phyloP scores from a whole-genome alignment of 345 rosid genomes.

The Ricinus communis region DNA sequence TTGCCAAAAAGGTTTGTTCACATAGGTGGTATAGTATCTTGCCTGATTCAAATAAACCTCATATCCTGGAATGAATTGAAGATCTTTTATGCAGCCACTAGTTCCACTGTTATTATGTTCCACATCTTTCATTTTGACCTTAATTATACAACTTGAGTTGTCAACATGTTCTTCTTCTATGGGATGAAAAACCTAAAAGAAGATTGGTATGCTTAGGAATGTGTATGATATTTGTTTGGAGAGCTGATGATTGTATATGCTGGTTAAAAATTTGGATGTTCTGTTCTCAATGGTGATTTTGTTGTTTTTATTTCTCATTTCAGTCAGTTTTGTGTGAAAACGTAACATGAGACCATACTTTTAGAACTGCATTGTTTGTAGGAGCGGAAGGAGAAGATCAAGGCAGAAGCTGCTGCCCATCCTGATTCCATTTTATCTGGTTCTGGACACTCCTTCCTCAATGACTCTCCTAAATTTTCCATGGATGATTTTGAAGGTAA shows the following conservation, averaged over 20 bases:
- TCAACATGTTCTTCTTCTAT: not conserved
- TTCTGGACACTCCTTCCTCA: conserved; percentile 41
- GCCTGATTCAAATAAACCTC: not conserved
- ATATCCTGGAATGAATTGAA: not conserved
- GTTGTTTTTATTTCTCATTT: not conserved
- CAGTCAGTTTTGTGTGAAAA: not conserved
- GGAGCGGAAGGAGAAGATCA: conserved; percentile 75
- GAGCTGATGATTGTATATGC: not conserved
- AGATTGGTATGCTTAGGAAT: not conserved
- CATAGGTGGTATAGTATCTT: not conserved
- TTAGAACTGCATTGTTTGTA: conserved; percentile 32
- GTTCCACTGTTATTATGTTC: not conserved
- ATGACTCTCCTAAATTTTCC: conserved; percentile 57
- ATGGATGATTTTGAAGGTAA: conserved; percentile 90
- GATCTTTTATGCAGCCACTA: not conserved
- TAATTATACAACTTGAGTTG: not conserved
- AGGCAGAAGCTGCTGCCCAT: conserved; percentile 73
- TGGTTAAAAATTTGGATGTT: not conserved
- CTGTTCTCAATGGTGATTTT: not conserved
- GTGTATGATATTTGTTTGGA: not conserved
- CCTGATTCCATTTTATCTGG: conserved; percentile 45
- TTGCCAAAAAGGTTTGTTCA: conserved; percentile 61
- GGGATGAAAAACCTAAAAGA: not conserved
- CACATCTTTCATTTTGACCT: not conserved
- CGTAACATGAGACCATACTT: not conserved